phyloP scores from a whole-genome alignment of 2,329 filamentous ascomycete species.

The Colletotrichum chlorophyti region DNA sequence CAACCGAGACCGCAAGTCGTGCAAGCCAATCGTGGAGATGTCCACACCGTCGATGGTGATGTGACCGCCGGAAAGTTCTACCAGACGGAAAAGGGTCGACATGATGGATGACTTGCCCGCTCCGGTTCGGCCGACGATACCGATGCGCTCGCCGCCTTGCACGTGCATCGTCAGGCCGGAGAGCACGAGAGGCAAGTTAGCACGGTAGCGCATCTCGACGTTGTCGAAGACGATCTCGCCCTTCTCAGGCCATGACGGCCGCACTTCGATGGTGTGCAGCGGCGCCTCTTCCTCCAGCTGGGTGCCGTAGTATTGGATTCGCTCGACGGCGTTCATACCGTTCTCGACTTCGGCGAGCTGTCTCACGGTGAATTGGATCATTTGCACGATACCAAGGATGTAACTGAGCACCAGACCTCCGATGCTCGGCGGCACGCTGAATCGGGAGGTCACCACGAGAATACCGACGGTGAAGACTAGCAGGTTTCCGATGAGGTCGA shows the following conservation, averaged over 20 bases:
- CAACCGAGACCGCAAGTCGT: conserved; percentile 77
- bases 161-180: conserved; percentile 76
- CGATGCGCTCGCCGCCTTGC: conserved; percentile 77
- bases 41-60: conserved; percentile 72
- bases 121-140: conserved; percentile 81
- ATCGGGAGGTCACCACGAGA: conserved; percentile 89
- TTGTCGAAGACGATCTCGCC: conserved; percentile 81
- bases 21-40: conserved; percentile 76
- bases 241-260: conserved; percentile 81
- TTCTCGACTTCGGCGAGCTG: conserved; percentile 97
- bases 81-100: conserved; percentile 80
- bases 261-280: conserved; percentile 76
- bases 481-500: conserved; percentile 83
- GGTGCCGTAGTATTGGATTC: conserved; percentile 87
- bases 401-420: conserved; percentile 90
- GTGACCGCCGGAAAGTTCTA: conserved; percentile 67
- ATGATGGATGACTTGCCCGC: conserved; percentile 87
- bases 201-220: conserved; percentile 81
- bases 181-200: conserved; percentile 75
- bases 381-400: conserved; percentile 90
- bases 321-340: conserved; percentile 96
- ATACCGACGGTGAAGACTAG: conserved; percentile 90
- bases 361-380: conserved; percentile 94
- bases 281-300: conserved; percentile 90
- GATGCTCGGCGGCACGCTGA: conserved; percentile 83